Percentiles rank a stretch among this genome's conserved stretches.
phyloP scores from a whole-genome alignment of 345 rosid genomes.

The Citrus inodora region DNA sequence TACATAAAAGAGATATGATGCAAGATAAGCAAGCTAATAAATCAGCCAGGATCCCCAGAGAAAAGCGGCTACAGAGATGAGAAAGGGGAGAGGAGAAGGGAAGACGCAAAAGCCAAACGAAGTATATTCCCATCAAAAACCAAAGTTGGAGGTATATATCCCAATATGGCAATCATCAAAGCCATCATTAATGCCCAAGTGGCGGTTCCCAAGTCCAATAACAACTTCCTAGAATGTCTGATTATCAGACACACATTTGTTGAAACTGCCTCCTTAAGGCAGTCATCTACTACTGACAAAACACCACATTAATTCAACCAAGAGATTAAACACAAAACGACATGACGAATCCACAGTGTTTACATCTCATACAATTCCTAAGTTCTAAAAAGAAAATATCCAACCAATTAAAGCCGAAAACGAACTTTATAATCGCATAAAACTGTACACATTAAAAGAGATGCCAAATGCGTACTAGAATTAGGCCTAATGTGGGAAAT shows the following conservation, averaged over 20 bases:
- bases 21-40: not conserved
- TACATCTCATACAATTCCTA: not conserved
- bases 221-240: not conserved
- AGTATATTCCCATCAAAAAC: not conserved
- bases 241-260: not conserved
- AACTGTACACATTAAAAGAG: not conserved
- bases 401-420: not conserved
- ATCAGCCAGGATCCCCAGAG: not conserved
- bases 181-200: not conserved
- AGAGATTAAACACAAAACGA: not conserved
- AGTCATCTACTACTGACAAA: not conserved
- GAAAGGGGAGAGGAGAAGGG: not conserved
- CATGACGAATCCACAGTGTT: not conserved
- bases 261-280: not conserved
- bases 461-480: not conserved
- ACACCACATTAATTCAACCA: not conserved
- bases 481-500: not conserved
- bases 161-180: not conserved
- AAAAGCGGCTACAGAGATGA: not conserved
- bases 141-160: not conserved
- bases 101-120: not conserved
- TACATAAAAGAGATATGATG: not conserved
- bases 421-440: not conserved
- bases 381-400: not conserved
- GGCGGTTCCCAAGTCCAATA: not conserved